A percentile compares a stretch with the other conserved stretches of the same genome.
phyloP scores from a whole-genome alignment of 2,329 filamentous ascomycete species.

The Fusarium armeniacum region DNA sequence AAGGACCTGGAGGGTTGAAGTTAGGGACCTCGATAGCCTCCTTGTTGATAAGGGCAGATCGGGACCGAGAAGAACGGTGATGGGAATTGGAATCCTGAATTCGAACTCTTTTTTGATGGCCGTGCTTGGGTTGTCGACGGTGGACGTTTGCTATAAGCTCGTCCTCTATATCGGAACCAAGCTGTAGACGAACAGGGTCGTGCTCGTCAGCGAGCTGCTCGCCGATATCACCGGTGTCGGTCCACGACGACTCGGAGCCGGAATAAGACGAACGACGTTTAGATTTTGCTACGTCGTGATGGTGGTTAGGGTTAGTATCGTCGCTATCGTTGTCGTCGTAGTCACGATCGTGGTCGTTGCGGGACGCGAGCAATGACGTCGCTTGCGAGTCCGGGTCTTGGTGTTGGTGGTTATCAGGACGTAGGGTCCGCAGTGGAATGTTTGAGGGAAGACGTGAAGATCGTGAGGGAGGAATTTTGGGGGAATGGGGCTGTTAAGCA shows the following conservation, averaged over 20 bases:
- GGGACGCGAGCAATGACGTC: conserved; percentile 54
- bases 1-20: conserved; percentile 73
- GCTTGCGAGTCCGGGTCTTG: conserved; percentile 60
- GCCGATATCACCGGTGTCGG: conserved; percentile 93
- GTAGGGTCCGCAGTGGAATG: conserved; percentile 87
- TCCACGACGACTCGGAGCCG: conserved; percentile 83
- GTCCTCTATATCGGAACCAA: conserved; percentile 75
- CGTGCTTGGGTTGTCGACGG: conserved; percentile 60
- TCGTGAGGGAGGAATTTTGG: conserved; percentile 87
- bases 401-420: conserved; percentile 52
- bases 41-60: conserved; percentile 67
- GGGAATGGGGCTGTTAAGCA: conserved; percentile 79
- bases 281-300: conserved; percentile 21
- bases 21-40: conserved; percentile 87
- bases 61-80: conserved; percentile 55
- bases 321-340: conserved; percentile 55
- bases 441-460: conserved; percentile 80
- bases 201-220: conserved; percentile 88
- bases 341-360: conserved; percentile 59
- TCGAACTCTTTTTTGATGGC: conserved; percentile 73
- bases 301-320: conserved; percentile 56
- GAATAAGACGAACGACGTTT: conserved; percentile 59
- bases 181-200: conserved; percentile 81
- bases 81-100: conserved; percentile 68
- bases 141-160: conserved; percentile 67